Evolutionary conservation across 163 green algal genomes (phyloP).

Genomic region (Volvox carteri): DNA sequence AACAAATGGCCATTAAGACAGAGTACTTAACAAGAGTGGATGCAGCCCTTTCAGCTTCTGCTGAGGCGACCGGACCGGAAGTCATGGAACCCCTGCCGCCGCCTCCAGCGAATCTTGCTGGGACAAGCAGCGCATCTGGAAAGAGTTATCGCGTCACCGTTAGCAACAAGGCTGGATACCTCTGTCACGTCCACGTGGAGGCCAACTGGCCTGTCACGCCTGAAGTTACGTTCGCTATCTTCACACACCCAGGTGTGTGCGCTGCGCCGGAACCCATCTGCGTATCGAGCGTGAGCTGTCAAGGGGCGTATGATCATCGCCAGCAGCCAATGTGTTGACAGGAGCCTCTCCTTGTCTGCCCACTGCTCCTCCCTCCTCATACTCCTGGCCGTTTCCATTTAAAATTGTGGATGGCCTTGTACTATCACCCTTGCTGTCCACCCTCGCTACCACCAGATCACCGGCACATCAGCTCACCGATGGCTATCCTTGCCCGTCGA

Average conservation of each 20-base stretch:
- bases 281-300: no score
- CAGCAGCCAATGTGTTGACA: no score
- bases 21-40: neutral
- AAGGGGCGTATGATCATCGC: no score
- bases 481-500: no score
- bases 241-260: conserved; percentile 57
- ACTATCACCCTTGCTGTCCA: no score
- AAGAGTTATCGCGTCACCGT: conserved; percentile 31
- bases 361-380: no score
- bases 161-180: conserved; percentile 50
- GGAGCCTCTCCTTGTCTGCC: no score
- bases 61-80: neutral
- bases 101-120: neutral
- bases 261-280: no score
- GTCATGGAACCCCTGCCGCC: conserved; percentile 6
- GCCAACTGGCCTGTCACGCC: conserved; percentile 54
- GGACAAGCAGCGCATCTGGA: neutral
- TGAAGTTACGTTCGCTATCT: conserved; percentile 64
- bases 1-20: neutral
- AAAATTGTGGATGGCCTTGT: no score
- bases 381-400: no score
- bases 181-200: conserved; percentile 61
- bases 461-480: no score
- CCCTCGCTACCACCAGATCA: no score
- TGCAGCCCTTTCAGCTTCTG: neutral